Percentiles rank a stretch among this genome's conserved stretches.
Conservation (phyloP, 768 basidiomycete genomes). For the Boletus bicolor region DNA sequence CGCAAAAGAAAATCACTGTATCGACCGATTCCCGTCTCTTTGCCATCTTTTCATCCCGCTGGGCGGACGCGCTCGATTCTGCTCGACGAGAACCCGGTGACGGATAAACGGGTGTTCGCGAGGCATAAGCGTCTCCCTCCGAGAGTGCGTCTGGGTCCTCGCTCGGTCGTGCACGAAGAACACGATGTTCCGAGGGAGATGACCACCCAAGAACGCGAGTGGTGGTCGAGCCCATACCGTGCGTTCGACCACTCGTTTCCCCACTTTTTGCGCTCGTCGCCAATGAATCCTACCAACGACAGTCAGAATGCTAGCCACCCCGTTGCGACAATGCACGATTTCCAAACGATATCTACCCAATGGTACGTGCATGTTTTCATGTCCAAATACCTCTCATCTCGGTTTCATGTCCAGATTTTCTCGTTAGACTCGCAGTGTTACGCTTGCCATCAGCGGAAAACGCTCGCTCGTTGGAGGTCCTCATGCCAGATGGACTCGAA, state of each 20-base stretch:
- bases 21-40: constrained; percentile 32
- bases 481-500: constrained; percentile 62
- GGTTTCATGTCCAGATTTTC: constrained; percentile 47
- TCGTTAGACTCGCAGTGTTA: constrained; percentile 57
- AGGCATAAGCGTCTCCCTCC: constrained; percentile 61
- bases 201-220: constrained; percentile 57
- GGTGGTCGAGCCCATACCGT: constrained; percentile 81
- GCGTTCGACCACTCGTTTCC: constrained; percentile 17
- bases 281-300: background rate
- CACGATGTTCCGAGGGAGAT: constrained; percentile 51
- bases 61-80: constrained; percentile 57
- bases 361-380: constrained; percentile 38
- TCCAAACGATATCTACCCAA: constrained; percentile 53
- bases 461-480: constrained; percentile 26
- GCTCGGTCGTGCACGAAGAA: constrained; percentile 19
- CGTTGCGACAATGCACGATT: constrained; percentile 53
- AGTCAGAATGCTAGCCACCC: constrained; percentile 74
- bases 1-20: constrained; percentile 33
- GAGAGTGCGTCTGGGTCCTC: constrained; percentile 33
- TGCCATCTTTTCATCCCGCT: constrained; percentile 43
- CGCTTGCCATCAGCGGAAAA: constrained; percentile 36
- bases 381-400: constrained; percentile 1
- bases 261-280: background rate
- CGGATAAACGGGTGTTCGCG: constrained; percentile 44
- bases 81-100: constrained; percentile 58